Evolutionary conservation across 441 rosid species (phyloP).

Genomic region (Pelargonium hybrid): DNA sequence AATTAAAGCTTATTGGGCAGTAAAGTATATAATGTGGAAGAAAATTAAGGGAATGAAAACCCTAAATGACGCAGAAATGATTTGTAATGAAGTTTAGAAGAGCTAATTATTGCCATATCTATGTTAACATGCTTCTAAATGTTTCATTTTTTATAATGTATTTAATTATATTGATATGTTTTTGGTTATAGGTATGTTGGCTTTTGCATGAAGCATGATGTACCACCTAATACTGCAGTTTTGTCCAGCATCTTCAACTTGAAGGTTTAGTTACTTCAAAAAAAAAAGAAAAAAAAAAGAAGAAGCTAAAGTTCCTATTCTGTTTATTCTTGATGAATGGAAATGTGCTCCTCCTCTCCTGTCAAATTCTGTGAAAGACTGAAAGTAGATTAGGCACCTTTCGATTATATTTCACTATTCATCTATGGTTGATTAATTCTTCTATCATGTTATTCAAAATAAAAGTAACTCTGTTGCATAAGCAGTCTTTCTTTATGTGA

Average conservation of each 20-base stretch:
- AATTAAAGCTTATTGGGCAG: too few species aligned
- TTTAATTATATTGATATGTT: neutral
- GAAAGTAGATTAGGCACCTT: neutral
- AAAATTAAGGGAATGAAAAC: too few species aligned
- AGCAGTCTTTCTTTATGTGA: too few species aligned
- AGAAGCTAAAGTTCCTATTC: too few species aligned
- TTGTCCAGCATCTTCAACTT: conserved; percentile 41
- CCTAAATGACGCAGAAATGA: too few species aligned
- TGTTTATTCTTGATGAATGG: neutral
- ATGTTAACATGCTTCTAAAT: neutral
- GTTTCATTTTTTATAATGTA: too few species aligned
- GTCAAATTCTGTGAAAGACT: neutral
- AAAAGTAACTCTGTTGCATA: neutral
- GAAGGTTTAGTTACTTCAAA: neutral
- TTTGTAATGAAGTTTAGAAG: too few species aligned
- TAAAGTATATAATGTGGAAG: too few species aligned
- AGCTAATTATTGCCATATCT: too few species aligned
- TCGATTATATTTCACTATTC: neutral
- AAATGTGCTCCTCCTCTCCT: neutral
- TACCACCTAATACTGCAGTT: conserved; percentile 43
- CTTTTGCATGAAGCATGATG: conserved; percentile 47
- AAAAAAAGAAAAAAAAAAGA: neutral
- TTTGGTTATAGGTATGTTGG: conserved; percentile 17
- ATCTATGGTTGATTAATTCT: neutral
- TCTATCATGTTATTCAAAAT: neutral